These are phyloP conservation scores for Zoysia matrella DNA, from an alignment of 202 grass and related monocot species.

Conservation along the genomic window DNA sequence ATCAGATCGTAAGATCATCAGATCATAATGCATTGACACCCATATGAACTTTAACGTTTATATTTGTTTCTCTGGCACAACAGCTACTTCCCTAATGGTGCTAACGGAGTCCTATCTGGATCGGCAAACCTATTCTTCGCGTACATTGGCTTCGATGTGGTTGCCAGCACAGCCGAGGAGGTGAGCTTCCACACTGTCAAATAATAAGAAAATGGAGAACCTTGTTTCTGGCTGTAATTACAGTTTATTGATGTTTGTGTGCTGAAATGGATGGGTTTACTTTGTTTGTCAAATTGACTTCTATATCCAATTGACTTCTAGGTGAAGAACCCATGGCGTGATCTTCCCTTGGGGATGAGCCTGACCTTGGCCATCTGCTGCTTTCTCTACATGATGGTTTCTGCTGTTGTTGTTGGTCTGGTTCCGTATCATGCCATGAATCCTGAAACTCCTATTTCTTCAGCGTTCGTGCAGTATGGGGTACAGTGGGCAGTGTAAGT, in stretches of 20 bases:
- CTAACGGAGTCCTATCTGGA: slow-evolving; percentile 68
- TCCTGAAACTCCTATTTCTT: slow-evolving; percentile 86
- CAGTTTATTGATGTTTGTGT: slow-evolving; percentile 1
- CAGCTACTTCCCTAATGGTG: slow-evolving; percentile 77
- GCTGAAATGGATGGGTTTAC: slow-evolving; percentile 10
- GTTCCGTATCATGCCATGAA: slow-evolving; percentile 79
- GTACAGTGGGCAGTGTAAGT: slow-evolving; percentile 88
- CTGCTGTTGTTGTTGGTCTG: slow-evolving; percentile 75
- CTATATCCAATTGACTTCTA: slow-evolving; percentile 2
- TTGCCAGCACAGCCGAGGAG: slow-evolving; percentile 72
- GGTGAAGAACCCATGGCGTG: slow-evolving; percentile 89
- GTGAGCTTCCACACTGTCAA: slow-evolving; percentile 39
- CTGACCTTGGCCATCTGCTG: slow-evolving; percentile 73
- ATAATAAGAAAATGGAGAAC: background rate
- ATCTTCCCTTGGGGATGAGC: slow-evolving; percentile 78
- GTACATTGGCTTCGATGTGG: slow-evolving; percentile 76
- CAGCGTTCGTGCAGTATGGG: slow-evolving; percentile 63
- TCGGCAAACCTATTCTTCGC: slow-evolving; percentile 85
- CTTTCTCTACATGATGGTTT: slow-evolving; percentile 96
- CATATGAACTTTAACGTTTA: slow-evolving; percentile 36
- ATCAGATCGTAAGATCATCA: background rate
- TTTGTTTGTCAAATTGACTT: slow-evolving; percentile 36
- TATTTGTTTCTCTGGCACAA: slow-evolving; percentile 30
- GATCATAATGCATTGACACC: background rate
- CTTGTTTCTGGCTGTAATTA: slow-evolving; percentile 17